Evolutionary conservation across 768 basidiomycete species (phyloP).

Genomic region (Auricularia auricula-judae): DNA sequence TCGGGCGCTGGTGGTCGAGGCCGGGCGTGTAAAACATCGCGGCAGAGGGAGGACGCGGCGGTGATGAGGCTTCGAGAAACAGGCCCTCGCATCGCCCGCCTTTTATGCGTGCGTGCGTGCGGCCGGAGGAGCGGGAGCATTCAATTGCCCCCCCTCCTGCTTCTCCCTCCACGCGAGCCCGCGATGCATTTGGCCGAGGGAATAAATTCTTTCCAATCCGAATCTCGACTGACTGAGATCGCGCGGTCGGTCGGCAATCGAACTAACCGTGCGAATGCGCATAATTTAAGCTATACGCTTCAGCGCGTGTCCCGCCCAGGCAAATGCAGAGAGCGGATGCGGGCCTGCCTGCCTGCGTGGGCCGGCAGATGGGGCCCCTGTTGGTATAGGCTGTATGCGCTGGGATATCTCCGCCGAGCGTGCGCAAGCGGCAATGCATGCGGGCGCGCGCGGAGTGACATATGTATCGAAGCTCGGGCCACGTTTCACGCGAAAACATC

Average conservation of each 20-base stretch:
- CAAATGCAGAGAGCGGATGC: background rate
- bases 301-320: background rate
- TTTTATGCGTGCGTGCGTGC: background rate
- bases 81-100: background rate
- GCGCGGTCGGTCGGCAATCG: background rate
- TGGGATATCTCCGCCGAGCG: background rate
- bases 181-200: background rate
- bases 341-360: background rate
- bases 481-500: background rate
- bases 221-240: background rate
- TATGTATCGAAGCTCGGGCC: background rate
- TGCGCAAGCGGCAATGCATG: background rate
- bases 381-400: background rate
- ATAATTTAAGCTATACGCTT: background rate
- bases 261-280: background rate
- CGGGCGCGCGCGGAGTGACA: background rate
- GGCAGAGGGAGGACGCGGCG: constrained; percentile 2
- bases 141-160: background rate
- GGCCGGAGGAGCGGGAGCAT: background rate
- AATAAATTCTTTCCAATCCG: background rate
- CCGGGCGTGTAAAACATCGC: constrained; percentile 25
- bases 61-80: background rate
- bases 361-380: background rate
- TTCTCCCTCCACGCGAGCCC: background rate
- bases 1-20: constrained; percentile 46